Base-by-base conservation (phyloP, 768 basidiomycete genomes). In the Kwoniella sp. region DNA sequence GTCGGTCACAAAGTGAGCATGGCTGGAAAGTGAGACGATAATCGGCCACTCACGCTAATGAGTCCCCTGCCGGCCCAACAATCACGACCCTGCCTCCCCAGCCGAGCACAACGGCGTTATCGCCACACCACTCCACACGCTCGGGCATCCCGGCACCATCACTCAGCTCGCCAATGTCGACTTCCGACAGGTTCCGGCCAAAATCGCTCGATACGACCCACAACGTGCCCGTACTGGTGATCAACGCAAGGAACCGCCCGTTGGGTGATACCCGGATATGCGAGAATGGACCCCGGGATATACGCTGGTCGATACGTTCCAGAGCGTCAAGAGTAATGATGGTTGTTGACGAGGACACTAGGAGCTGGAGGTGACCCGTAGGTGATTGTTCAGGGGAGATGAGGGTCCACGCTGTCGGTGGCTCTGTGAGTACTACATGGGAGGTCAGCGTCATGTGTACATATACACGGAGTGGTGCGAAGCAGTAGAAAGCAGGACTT, bases 161-260 rank as follows among this genome's bases (percentile, higher is more conserved):
- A 0, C 33, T 39, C 2, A 62, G 28, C 15, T 39, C 23, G 8
- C 48, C 17, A 11, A 78, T 49, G 34, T 90, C 83, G 60, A 88
- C 90, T 68, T 95, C 92, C 3, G 89, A 87, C 61, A 93, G 80
- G 63, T 81, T 87, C 34, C 88, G 81, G 58, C 88, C 85, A 68
- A 98, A 96, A 73, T 96, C 89, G 11, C 84, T 81, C 11, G 92
- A 93, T n/a, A 96, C 88, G 29, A 96, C 92, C 86, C 88, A 89
- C 25, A 96, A 81, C 4, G 81, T 76, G 5, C 84, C 84, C 10
- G 79, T 77, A 48, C 56, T 46, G 1, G 87, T 89, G 31, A 93
- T 76, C 2, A 98, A 77, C 0, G 90, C 90, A 14, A 98, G 79
- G 39, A 89, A 85, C 63, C 92, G 90, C 31, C 93, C 93, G 62